A percentile compares a stretch with the other conserved stretches of the same genome.
phyloP scores from a whole-genome alignment of 768 basidiomycete genomes.

The Mycena alexandri region DNA sequence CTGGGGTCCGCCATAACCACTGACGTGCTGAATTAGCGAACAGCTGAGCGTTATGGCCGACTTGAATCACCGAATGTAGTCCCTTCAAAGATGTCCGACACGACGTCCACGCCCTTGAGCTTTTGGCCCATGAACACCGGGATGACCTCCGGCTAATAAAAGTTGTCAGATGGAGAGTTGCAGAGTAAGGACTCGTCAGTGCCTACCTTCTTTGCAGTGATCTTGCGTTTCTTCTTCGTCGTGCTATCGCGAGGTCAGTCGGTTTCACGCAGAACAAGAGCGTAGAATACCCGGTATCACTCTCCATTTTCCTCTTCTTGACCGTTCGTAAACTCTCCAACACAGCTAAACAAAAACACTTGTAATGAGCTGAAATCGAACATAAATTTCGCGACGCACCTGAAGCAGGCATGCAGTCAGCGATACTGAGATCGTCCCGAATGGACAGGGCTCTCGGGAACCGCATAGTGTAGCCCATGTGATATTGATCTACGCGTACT shows the following conservation, averaged over 20 bases:
- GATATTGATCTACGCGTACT: slow-evolving; percentile 80
- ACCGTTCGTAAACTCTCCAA: slow-evolving; percentile 72
- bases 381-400: slow-evolving; percentile 52
- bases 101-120: slow-evolving; percentile 67
- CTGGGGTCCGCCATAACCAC: slow-evolving; percentile 84
- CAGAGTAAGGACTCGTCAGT: neutral
- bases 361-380: neutral
- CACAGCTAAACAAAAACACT: slow-evolving; percentile 58
- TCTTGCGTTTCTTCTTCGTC: slow-evolving; percentile 72
- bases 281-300: slow-evolving; percentile 60
- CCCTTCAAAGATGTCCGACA: slow-evolving; percentile 77
- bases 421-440: slow-evolving; percentile 79
- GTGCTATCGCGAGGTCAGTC: slow-evolving; percentile 13
- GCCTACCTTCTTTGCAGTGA: slow-evolving; percentile 63
- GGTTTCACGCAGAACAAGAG: neutral
- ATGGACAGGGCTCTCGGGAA: slow-evolving; percentile 90
- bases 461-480: slow-evolving; percentile 90
- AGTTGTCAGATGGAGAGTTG: neutral
- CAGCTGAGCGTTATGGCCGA: neutral
- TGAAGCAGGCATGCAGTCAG: slow-evolving; percentile 80
- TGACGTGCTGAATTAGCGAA: slow-evolving; percentile 45
- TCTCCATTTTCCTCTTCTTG: slow-evolving; percentile 83
- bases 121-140: slow-evolving; percentile 77
- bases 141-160: slow-evolving; percentile 65
- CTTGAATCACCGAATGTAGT: slow-evolving; percentile 77